Percentiles rank a stretch among this genome's conserved stretches.
phyloP scores from a whole-genome alignment of 306 rosid genomes.

The Dicorynia guianensis region DNA sequence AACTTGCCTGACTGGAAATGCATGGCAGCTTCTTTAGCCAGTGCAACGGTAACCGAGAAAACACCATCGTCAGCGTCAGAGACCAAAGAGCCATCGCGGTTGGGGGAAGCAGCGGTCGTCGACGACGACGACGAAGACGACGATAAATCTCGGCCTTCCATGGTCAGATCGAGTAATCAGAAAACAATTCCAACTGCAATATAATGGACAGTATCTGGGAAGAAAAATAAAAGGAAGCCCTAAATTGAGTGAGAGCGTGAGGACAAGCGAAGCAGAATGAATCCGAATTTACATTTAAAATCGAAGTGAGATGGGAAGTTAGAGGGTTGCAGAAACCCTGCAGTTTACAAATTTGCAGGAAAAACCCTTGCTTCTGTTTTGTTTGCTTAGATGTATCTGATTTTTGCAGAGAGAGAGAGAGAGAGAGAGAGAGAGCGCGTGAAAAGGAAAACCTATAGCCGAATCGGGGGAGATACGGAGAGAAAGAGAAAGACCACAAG shows the following conservation, averaged over 20 bases:
- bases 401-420: conserved; percentile 36
- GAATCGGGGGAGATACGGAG: conserved; percentile 52
- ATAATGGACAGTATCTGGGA: conserved; percentile 35
- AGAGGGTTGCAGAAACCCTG: conserved; percentile 7
- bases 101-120: conserved; percentile 46
- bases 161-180: conserved; percentile 73
- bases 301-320: conserved; percentile 31
- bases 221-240: conserved; percentile 47
- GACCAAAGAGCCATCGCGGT: conserved; percentile 68
- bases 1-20: conserved; percentile 88
- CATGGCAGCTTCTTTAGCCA: conserved; percentile 83
- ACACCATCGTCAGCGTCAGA: conserved; percentile 70
- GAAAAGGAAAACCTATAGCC: conserved; percentile 51
- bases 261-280: conserved; percentile 29
- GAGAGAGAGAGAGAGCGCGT: neutral
- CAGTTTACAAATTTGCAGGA: conserved; percentile 24
- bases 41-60: conserved; percentile 58
- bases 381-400: conserved; percentile 43
- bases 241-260: conserved; percentile 39
- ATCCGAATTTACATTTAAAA: conserved; percentile 46
- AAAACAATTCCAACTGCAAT: conserved; percentile 36
- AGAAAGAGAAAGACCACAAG: conserved; percentile 39
- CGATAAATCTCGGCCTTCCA: conserved; percentile 81
- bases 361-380: conserved; percentile 35
- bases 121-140: conserved; percentile 56